Base-by-base conservation (phyloP, 2,329 filamentous ascomycete species). In the Trichoderma semiorbis region DNA sequence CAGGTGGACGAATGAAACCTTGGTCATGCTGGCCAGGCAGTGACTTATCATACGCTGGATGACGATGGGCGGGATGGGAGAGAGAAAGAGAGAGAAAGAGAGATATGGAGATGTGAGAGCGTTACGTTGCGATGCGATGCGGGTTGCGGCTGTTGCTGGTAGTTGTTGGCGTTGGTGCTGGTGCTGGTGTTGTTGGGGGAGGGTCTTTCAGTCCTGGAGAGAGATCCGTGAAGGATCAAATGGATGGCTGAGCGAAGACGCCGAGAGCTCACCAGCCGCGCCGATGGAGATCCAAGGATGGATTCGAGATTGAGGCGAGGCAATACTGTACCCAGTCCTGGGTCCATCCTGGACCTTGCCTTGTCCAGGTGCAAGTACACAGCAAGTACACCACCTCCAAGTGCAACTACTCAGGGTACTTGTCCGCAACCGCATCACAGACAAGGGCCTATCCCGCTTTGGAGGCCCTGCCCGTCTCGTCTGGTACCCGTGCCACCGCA, bases 1-100 rank as follows among this genome's bases (percentile, higher is more conserved):
- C 69, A 64, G 62, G 69, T 65, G 57, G 69, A 71, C 69, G 69
- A 71, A 71, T 71, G 69, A 58, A 65, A 70, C 68, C 58, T 34
- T 64, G 68, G 36, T 61, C 66, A 69, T 61, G 66, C 55, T 43
- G 66, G 55, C 65, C 65, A 69, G 65, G 34, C 65, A 61, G 66
- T 34, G 66, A 62, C 66, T 61, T 69, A 47, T 60, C 24, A 50
- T 50, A 60, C 65, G 61, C 61, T 43, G 61, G 36, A 36, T 63
- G 61, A 43, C 32, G 61, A 47, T 43, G 55, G 55, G 18, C 18
- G 55, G 55, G 55, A 58, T 58, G 8, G 8, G 55, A 28, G 39
- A 43, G 8, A 21, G 39, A n/a, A 8, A n/a, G 18, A 47, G 18
- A 47, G 7, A 47, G 18, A 11, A 4, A 10, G 43, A 21, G 39